A percentile compares a stretch with the other conserved stretches of the same genome.
Evolutionary conservation across 768 basidiomycete species (phyloP).

Genomic region (Myochromella boudieri): DNA sequence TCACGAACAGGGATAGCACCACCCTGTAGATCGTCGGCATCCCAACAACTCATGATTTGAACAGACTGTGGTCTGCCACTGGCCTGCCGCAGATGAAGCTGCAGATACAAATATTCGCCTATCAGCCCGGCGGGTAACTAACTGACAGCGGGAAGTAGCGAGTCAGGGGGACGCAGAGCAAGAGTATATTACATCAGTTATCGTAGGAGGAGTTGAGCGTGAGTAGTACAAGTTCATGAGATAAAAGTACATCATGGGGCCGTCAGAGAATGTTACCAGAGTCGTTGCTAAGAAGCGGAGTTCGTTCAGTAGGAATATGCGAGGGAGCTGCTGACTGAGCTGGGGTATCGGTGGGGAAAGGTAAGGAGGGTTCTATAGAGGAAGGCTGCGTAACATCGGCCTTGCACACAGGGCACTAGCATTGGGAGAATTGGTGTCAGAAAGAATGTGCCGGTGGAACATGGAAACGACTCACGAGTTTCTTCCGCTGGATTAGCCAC

Average conservation of each 20-base stretch:
- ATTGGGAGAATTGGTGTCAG: not conserved
- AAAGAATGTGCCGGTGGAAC: not conserved
- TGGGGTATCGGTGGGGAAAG: slow-evolving; percentile 2
- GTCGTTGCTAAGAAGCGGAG: slow-evolving; percentile 33
- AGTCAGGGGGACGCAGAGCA: too few species aligned
- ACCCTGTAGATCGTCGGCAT: too few species aligned
- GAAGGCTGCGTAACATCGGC: slow-evolving; percentile 80
- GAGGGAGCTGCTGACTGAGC: slow-evolving; percentile 6
- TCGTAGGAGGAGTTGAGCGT: slow-evolving; percentile 15
- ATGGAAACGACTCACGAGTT: slow-evolving; percentile 61
- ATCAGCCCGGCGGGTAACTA: too few species aligned
- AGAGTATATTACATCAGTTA: slow-evolving; percentile 17
- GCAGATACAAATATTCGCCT: too few species aligned
- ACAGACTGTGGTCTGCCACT: too few species aligned
- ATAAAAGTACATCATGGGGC: slow-evolving; percentile 8
- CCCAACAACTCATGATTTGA: too few species aligned
- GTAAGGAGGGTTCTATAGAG: slow-evolving; percentile 14
- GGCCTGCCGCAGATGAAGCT: too few species aligned
- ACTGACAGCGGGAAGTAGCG: too few species aligned
- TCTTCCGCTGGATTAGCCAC: slow-evolving; percentile 92
- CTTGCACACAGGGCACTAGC: slow-evolving; percentile 89
- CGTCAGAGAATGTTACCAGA: slow-evolving; percentile 5
- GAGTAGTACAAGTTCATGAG: not conserved
- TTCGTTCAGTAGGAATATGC: slow-evolving; percentile 34
- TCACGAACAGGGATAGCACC: too few species aligned